Evolutionary conservation across 345 rosid genomes (phyloP).

Genomic region (Barbarea vulgaris): DNA sequence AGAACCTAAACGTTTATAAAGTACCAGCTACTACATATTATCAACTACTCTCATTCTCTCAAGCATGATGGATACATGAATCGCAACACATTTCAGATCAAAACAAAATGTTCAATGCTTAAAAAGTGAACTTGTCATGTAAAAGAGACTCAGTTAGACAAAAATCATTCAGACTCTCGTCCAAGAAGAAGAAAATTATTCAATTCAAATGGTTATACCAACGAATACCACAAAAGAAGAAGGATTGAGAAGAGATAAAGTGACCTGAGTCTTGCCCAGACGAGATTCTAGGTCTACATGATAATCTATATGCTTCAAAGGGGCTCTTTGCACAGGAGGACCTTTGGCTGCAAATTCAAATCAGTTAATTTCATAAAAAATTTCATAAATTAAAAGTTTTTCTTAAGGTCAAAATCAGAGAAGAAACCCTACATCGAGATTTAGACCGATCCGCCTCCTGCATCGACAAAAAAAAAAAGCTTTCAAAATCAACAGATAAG

Average conservation of each 20-base stretch:
- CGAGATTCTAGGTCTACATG: constrained; percentile 97
- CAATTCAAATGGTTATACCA: background rate
- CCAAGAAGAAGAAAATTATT: constrained; percentile 3
- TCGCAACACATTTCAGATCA: constrained; percentile 4
- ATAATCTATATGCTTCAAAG: constrained; percentile 95
- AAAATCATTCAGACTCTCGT: constrained; percentile 14
- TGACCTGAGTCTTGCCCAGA: constrained; percentile 89
- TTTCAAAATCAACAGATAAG: background rate
- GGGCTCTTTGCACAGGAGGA: constrained; percentile 93
- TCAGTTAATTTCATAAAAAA: constrained; percentile 2
- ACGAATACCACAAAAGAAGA: background rate
- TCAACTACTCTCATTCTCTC: constrained; percentile 12
- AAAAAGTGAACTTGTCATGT: background rate
- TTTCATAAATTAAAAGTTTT: background rate
- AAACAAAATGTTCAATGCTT: constrained; percentile 3
- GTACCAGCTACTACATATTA: background rate
- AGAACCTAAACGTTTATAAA: background rate
- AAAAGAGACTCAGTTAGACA: background rate
- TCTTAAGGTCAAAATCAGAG: constrained; percentile 5
- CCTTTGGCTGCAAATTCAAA: constrained; percentile 60
- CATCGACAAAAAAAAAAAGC: background rate
- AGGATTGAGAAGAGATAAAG: constrained; percentile 1
- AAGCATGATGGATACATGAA: background rate
- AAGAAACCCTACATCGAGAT: constrained; percentile 63
- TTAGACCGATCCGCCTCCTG: constrained; percentile 78